Percentiles rank a stretch among this genome's conserved stretches.
Conservation (phyloP, 2,329 filamentous ascomycete species). For the Xylariales sp. region DNA sequence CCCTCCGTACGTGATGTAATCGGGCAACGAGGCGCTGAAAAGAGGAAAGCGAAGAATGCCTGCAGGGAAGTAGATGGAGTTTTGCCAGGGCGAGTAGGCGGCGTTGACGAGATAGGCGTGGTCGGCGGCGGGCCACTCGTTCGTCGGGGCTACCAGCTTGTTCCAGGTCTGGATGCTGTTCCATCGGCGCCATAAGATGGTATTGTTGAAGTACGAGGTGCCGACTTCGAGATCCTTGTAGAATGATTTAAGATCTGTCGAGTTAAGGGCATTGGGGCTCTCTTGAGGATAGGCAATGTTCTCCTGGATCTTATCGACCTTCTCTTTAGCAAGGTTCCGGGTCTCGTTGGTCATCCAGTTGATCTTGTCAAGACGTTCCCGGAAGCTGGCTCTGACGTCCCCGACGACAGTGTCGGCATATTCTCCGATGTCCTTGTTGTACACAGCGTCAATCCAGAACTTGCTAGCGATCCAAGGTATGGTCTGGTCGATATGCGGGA, state of each 20-base stretch:
- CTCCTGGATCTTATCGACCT: neutral
- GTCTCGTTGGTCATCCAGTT: neutral
- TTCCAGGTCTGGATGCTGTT: neutral
- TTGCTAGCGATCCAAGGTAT: neutral
- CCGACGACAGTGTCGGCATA: conserved; percentile 17
- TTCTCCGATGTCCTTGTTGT: conserved; percentile 28
- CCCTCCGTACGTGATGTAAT: conserved; percentile 64
- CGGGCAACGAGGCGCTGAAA: conserved; percentile 36
- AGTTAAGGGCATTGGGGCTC: neutral
- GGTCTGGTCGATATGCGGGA: neutral
- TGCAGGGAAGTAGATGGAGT: neutral
- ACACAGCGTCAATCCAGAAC: neutral
- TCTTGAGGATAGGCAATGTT: neutral
- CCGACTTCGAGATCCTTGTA: neutral
- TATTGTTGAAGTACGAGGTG: neutral
- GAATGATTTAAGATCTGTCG: neutral
- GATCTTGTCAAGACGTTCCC: neutral
- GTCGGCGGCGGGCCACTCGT: neutral
- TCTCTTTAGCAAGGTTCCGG: neutral
- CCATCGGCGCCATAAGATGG: neutral
- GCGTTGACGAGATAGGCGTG: neutral
- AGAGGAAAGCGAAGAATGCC: neutral
- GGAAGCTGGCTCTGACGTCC: neutral
- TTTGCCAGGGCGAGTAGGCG: neutral
- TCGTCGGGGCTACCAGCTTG: neutral